Evolutionary conservation across 2,329 filamentous ascomycete species (phyloP), one percentile per base, ranked within the genome.

Genomic region (Penicillium sp.): DNA sequence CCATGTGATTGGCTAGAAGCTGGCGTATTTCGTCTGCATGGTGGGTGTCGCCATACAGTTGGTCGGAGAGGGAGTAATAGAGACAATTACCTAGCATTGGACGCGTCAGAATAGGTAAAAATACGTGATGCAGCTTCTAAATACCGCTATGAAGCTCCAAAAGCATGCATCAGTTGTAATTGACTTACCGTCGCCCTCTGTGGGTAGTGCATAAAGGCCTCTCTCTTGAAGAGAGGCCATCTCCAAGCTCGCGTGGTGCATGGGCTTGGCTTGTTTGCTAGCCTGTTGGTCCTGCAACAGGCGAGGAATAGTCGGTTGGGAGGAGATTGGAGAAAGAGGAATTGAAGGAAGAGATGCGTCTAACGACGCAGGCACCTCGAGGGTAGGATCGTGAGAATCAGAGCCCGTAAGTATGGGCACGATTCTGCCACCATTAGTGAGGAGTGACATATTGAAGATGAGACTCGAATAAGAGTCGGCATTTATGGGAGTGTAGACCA

Each of bases 41-140:
- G 58, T 80, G 76, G 67, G 86, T 82, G 67, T 82, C 74, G 62
- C 85, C 86, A 69, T 85, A 87, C 52, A 89, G 73, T 77, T 89
- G 86, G 70, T 89, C 85, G 62, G 84, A 86, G 40, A 89, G 78
- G 60, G 86, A 86, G 72, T 86, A 85, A 77, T 89, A 89, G 38
- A 89, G 81, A 73, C 87, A 89, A 76, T 89, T 89, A 65, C 86
- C 87, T 89, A 64, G 4, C n/a, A 37, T 48, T 47, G 21, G 53
- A 58, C 62, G 59, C 62, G 67, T 71, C 59, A 71, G 61, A 63
- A 47, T 62, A 43, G 43, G 21, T 15, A 40, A 46, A 46, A 21
- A 25, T 31, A 10, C 4, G 2, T 6, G 27, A 46, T 35, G 50
- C 58, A 65, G 51, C 45, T 53, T 43, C 31, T 27, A 13, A 40